Evolutionary conservation across 352 stramenopile genomes (phyloP).

Genomic region (Phytophthora pseudosyringae): DNA sequence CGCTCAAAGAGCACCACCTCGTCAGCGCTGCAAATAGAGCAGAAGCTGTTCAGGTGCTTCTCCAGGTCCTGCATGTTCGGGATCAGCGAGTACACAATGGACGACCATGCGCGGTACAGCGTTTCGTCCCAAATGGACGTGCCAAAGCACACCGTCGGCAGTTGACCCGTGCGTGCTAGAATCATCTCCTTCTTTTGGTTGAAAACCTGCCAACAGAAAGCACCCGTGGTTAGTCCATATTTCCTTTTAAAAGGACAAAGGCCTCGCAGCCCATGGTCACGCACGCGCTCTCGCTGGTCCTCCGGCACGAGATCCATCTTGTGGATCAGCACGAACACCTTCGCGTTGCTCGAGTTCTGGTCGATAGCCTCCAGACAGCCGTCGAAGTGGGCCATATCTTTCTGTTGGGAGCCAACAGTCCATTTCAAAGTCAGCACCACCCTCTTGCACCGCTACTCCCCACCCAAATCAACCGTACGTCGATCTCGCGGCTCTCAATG

Average conservation of each 20-base stretch:
- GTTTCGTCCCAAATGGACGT: conserved; percentile 99
- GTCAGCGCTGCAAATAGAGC: conserved; percentile 96
- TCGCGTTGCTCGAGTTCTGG: conserved; percentile 98
- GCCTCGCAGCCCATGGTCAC: conserved; percentile 13
- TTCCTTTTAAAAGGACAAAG: not conserved
- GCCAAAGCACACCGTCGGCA: conserved; percentile 93
- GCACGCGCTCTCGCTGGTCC: conserved; percentile 79
- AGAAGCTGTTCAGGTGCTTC: conserved; percentile 97
- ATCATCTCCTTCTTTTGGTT: conserved; percentile 96
- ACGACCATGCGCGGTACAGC: conserved; percentile 98
- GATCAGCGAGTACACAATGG: conserved; percentile 99
- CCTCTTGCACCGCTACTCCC: conserved; percentile 1
- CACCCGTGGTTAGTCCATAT: conserved; percentile 1
- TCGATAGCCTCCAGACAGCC: conserved; percentile 98
- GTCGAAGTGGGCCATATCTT: conserved; percentile 98
- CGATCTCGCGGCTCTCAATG: conserved; percentile 93
- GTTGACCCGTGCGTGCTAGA: conserved; percentile 87
- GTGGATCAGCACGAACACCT: conserved; percentile 99
- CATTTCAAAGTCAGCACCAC: conserved; percentile 10
- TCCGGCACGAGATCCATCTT: conserved; percentile 99
- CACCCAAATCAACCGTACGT: conserved; percentile 43
- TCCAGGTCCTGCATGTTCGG: conserved; percentile 98
- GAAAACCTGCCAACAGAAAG: conserved; percentile 79
- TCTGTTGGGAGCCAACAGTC: conserved; percentile 61
- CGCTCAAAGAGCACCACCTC: conserved; percentile 98